Conservation (phyloP, 2,329 filamentous ascomycete genomes). For the Tolypocladium ophioglossoides region DNA sequence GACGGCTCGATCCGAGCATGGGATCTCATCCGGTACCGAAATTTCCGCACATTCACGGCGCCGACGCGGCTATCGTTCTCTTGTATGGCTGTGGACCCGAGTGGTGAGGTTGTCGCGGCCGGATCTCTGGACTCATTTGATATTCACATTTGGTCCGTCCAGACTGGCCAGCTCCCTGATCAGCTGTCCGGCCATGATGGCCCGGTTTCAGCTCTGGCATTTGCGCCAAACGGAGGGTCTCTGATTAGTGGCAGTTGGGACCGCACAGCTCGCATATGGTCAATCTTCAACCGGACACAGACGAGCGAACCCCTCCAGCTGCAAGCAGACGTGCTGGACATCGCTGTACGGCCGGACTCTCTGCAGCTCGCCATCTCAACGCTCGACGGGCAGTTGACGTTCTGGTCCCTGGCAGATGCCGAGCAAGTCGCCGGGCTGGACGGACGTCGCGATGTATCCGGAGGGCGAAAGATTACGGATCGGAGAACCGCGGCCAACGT, state of each 20-base stretch:
- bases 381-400: slow-evolving; percentile 85
- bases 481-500: slow-evolving; percentile 85
- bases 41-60: slow-evolving; percentile 95
- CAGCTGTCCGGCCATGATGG: slow-evolving; percentile 87
- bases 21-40: slow-evolving; percentile 92
- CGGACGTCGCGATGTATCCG: slow-evolving; percentile 83
- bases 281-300: slow-evolving; percentile 85
- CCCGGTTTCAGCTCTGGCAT: slow-evolving; percentile 78
- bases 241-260: slow-evolving; percentile 95
- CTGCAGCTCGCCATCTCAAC: slow-evolving; percentile 86
- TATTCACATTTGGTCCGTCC: slow-evolving; percentile 96
- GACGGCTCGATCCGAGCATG: slow-evolving; percentile 92
- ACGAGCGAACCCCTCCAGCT: slow-evolving; percentile 90
- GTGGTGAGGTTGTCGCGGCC: slow-evolving; percentile 90
- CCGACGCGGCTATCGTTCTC: slow-evolving; percentile 87
- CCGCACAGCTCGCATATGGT: slow-evolving; percentile 90
- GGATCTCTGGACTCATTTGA: slow-evolving; percentile 95
- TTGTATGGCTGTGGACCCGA: slow-evolving; percentile 91
- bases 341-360: slow-evolving; percentile 83
- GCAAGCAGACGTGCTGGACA: slow-evolving; percentile 78
- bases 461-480: slow-evolving; percentile 80
- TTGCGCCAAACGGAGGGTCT: slow-evolving; percentile 74
- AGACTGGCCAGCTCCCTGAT: slow-evolving; percentile 91
- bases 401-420: slow-evolving; percentile 87
- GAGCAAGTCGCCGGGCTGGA: slow-evolving; percentile 80